phyloP scores from a whole-genome alignment of 148 eudicot species.

The Linanthus parryae region DNA sequence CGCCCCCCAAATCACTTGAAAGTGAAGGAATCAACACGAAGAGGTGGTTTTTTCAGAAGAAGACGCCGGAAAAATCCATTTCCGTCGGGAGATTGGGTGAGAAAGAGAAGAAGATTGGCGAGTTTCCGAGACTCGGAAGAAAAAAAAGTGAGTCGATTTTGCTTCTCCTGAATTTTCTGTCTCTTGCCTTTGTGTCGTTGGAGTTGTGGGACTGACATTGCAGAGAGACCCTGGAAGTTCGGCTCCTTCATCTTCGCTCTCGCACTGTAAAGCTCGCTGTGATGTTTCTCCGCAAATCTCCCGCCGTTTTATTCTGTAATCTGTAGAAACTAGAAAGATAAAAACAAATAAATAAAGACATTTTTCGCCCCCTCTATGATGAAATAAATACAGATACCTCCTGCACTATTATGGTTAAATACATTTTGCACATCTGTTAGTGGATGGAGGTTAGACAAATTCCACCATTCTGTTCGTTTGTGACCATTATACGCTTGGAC shows the following conservation, averaged over 20 bases:
- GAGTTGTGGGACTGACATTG: constrained; percentile 27
- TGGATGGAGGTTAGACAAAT: no score
- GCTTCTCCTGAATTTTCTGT: constrained; percentile 9
- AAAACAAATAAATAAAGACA: no score
- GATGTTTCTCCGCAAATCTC: background rate
- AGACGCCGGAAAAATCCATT: background rate
- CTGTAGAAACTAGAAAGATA: no score
- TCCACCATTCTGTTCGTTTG: no score
- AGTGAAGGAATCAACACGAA: no score
- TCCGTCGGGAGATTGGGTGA: background rate
- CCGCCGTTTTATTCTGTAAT: constrained; percentile 2
- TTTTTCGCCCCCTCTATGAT: no score
- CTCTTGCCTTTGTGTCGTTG: constrained; percentile 13
- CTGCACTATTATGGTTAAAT: no score
- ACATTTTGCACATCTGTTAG: no score
- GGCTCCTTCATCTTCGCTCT: constrained; percentile 20
- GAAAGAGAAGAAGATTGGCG: background rate
- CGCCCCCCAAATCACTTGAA: no score
- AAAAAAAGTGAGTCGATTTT: background rate
- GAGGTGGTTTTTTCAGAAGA: background rate
- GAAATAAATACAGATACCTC: no score
- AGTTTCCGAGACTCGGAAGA: background rate
- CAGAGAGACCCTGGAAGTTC: constrained; percentile 23
- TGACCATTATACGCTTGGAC: no score
- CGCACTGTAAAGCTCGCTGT: background rate